Evolutionary conservation across 2,329 filamentous ascomycete genomes (phyloP).

Genomic region (Chrysoporthe austroafricana): DNA sequence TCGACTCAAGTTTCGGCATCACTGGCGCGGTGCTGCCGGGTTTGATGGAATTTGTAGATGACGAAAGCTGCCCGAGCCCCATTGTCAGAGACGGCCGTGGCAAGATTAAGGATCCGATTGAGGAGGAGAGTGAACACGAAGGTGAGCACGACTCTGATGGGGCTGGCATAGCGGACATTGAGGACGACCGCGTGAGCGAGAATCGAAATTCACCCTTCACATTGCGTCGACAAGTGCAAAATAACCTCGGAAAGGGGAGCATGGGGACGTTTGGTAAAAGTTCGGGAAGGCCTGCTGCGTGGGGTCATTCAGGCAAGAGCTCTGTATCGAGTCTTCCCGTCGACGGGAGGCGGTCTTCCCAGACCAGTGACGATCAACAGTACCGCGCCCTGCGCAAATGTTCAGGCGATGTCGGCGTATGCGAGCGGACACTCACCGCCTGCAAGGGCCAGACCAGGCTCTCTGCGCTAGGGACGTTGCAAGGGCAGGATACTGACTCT

Average conservation of each 20-base stretch:
- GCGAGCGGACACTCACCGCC: background rate
- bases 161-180: slow-evolving; percentile 12
- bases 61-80: slow-evolving; percentile 16
- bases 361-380: background rate
- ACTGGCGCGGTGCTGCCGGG: slow-evolving; percentile 42
- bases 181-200: slow-evolving; percentile 10
- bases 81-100: slow-evolving; percentile 1
- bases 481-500: slow-evolving; percentile 22
- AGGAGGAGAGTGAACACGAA: background rate
- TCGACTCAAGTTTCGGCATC: slow-evolving; percentile 42
- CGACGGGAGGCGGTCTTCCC: background rate
- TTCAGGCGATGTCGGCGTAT: slow-evolving; percentile 2
- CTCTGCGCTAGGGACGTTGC: slow-evolving; percentile 26
- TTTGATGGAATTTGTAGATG: slow-evolving; percentile 33
- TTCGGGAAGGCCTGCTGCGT: slow-evolving; percentile 1
- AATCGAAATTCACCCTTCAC: slow-evolving; percentile 1
- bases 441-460: slow-evolving; percentile 22
- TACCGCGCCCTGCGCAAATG: background rate
- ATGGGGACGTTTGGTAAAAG: slow-evolving; percentile 17
- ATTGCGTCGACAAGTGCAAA: slow-evolving; percentile 10
- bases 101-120: background rate
- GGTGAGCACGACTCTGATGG: background rate
- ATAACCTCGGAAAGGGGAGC: background rate
- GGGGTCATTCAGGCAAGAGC: background rate
- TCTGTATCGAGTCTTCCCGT: background rate